A percentile compares a stretch with the other conserved stretches of the same genome.
Conservation (phyloP, 495 filamentous ascomycete genomes). For the Xylaria grammica region DNA sequence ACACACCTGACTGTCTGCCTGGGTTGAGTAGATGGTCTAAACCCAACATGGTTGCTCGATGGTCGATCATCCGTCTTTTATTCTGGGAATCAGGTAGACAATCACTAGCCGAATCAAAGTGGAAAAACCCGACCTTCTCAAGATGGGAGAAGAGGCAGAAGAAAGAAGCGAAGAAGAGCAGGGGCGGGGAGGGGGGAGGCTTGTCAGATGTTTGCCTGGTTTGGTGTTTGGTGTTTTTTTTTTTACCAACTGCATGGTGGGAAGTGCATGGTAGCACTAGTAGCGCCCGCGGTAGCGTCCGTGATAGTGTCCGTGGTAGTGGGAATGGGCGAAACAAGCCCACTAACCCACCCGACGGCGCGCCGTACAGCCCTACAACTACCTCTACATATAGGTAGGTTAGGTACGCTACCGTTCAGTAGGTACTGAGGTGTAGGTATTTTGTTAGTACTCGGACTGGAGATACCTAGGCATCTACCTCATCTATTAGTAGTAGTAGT, state of each 20-base stretch:
- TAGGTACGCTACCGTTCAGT: too few species aligned
- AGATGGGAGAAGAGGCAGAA: background rate
- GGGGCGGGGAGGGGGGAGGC: background rate
- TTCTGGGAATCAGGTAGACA: background rate
- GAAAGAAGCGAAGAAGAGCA: background rate
- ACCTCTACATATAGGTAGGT: too few species aligned
- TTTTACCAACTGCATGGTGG: background rate
- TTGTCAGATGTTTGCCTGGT: conserved; percentile 16
- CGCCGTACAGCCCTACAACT: background rate
- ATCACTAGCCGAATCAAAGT: conserved; percentile 10
- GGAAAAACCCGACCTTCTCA: conserved; percentile 15
- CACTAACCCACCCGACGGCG: too few species aligned
- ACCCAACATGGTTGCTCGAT: background rate
- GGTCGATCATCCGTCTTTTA: background rate
- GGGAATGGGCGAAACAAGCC: background rate
- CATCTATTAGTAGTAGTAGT: too few species aligned
- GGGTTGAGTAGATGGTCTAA: too few species aligned
- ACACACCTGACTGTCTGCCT: too few species aligned
- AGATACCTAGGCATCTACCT: too few species aligned
- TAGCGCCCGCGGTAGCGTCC: background rate
- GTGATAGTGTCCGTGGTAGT: background rate
- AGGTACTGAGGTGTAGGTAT: too few species aligned
- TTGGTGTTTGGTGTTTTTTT: too few species aligned
- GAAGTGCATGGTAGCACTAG: too few species aligned
- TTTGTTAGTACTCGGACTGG: too few species aligned